Base-by-base conservation (phyloP, 2,329 filamentous ascomycete species). In the Nigrospora sphaerica region DNA sequence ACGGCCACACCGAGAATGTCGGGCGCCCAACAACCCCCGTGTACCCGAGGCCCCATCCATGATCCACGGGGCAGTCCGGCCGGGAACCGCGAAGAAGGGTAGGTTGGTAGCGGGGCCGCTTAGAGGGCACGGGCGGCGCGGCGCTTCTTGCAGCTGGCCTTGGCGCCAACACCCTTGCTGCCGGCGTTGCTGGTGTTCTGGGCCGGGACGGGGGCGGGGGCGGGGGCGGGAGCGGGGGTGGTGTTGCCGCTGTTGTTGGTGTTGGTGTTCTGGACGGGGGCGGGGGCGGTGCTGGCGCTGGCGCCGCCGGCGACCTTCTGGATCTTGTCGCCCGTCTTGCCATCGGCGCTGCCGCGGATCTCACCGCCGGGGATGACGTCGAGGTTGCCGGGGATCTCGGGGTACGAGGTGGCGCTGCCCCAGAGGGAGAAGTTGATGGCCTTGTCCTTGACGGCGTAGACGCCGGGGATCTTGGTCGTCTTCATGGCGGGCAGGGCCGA, bases 351-450 rank as follows among this genome's bases (percentile, higher is more conserved):
- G 10, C 47, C 47, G 16, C 47, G 47, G 34, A 40, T 40, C 33
- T 32, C 37, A 41, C 46, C 46, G 32, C 46, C 46, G n/a, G 46
- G 19, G 14, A 34, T 34, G 46, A 47, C 46, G 32, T 33, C 40
- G 41, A 39, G 28, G 23, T 28, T 28, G 36, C 46, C 46, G 41
- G 46, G 46, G 34, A 44, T n/a, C 32, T 35, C 19, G 36, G 28
- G 14, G 35, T 47, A 47, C n/a, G 19, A 18, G 46, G 46, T 48
- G 13, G 42, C 23, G 19, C 28, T 28, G 23, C 42, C 42, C 42
- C 43, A 48, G 43, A 48, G 18, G 19, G 35, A 36, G 47, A 49
- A 49, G 44, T 46, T 49, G 44, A 46, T 38, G 16, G 39, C 44
- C 14, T 39, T 36, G 44, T 46, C 47, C 6, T 39, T 23, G 35